A percentile compares a stretch with the other conserved stretches of the same genome.
Evolutionary conservation across 306 rosid species (phyloP).

Genomic region (Cicer bijugum): DNA sequence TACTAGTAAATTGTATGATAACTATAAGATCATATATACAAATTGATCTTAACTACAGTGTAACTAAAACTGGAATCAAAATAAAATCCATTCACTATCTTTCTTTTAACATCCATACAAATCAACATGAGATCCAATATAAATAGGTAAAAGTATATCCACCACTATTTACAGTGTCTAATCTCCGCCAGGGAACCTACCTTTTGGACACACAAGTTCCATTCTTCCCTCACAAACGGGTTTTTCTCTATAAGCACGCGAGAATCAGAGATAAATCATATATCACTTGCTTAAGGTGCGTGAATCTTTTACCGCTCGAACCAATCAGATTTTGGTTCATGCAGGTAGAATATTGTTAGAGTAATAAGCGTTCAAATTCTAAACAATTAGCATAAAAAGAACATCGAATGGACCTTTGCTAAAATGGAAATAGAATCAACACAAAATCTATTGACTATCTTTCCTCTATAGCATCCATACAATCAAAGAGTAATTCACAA

Average conservation of each 20-base stretch:
- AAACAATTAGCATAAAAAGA: not conserved
- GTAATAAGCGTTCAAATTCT: not conserved
- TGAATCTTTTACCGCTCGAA: too few relatives aligned
- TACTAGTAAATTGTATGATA: not conserved
- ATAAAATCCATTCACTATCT: slow-evolving; percentile 26
- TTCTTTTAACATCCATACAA: slow-evolving; percentile 13
- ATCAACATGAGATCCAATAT: not conserved
- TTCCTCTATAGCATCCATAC: not conserved
- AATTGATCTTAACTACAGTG: not conserved
- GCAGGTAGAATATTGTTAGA: not conserved
- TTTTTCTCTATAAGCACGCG: too few relatives aligned
- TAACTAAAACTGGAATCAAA: slow-evolving; percentile 10
- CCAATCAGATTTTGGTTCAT: not conserved
- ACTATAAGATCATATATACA: not conserved
- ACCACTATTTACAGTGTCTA: too few relatives aligned
- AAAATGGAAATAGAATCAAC: slow-evolving; percentile 3
- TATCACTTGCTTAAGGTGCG: too few relatives aligned
- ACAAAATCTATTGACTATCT: slow-evolving; percentile 23
- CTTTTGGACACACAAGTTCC: too few relatives aligned
- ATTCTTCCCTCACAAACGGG: too few relatives aligned
- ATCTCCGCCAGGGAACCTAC: too few relatives aligned
- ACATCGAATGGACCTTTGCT: not conserved
- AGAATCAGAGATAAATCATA: too few relatives aligned
- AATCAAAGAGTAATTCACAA: slow-evolving; percentile 9
- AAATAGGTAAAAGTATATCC: too few relatives aligned